Base-by-base conservation (phyloP, 2,329 filamentous ascomycete genomes). In the Fusarium sterilihyphosum region DNA sequence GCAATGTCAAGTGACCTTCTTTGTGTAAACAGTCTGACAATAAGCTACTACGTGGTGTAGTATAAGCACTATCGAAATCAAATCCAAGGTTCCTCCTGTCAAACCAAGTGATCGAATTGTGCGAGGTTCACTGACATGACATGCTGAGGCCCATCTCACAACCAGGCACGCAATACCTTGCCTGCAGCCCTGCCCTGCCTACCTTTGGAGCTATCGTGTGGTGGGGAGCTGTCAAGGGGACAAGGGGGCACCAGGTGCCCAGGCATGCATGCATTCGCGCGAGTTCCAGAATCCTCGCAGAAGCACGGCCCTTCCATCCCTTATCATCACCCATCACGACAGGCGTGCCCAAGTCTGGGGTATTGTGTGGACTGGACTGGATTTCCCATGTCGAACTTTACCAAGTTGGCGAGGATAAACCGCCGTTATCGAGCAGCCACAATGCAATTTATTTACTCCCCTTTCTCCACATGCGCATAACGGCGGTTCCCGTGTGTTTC, bases 271-370 rank as follows among this genome's bases (percentile, higher is more conserved):
- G 49, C 61, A 68, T 44, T 46, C 64, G 40, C 33, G 62, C 58
- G 70, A 68, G 59, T 78, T 78, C 76, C 76, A 78, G 76, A 78
- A 77, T 68, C 46, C 74, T 73, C 58, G 43, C 71, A 68, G 75
- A 78, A 78, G 65, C 64, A 47, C 24, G 35, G 11, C 35, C 52
- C 38, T 67, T 64, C 31, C 22, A 35, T 52, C 12, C 41, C 58
- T 57, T 61, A 57, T 61, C 38, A 37, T 43, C 38, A n/a, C 26
- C 49, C 33, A 37, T 26, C 50, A 16, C n/a, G 31, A 61, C 50
- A 60, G 40, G 44, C 31, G 40, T 65, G 52, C 40, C 46, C 40
- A 50, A 59, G 46, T 38, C 52, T 46, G 26, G 64, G 64, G 26
- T 38, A 57, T 40, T 54, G 37, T 62, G 58, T 67, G 67, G 67